Conservation (phyloP, 1,284 basidiomycete species). For the Ceratobasidium theobromae region DNA sequence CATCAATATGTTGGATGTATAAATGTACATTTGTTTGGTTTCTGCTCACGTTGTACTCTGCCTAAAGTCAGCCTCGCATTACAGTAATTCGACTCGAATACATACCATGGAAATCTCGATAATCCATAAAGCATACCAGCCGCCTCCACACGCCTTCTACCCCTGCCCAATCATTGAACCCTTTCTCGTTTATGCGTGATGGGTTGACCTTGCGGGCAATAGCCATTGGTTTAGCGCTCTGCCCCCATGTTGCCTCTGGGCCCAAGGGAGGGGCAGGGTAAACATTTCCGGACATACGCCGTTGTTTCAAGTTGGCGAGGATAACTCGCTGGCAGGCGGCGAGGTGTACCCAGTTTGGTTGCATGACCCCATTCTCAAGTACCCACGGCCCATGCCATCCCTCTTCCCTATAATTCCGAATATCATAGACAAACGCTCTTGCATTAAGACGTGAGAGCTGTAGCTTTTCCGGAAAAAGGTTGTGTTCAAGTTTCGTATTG, state of each 20-base stretch:
- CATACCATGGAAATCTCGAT: constrained; percentile 32
- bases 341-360: constrained; percentile 33
- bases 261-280: constrained; percentile 8
- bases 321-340: constrained; percentile 33
- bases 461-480: background rate
- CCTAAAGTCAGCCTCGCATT: background rate
- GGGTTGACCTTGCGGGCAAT: constrained; percentile 11
- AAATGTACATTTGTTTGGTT: background rate
- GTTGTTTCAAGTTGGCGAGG: constrained; percentile 7
- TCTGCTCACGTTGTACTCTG: constrained; percentile 11
- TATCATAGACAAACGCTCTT: constrained; percentile 35
- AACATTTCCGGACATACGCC: background rate
- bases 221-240: background rate
- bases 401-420: constrained; percentile 30
- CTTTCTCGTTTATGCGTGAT: constrained; percentile 16
- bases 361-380: background rate
- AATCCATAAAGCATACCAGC: constrained; percentile 36
- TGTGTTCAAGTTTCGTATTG: background rate
- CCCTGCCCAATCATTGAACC: constrained; percentile 35
- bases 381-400: constrained; percentile 30
- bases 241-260: constrained; percentile 9
- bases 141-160: constrained; percentile 36
- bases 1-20: background rate
- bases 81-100: background rate
- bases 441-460: constrained; percentile 23